Conservation (phyloP, 2,329 filamentous ascomycete species). For the Xylariaceae sp. region DNA sequence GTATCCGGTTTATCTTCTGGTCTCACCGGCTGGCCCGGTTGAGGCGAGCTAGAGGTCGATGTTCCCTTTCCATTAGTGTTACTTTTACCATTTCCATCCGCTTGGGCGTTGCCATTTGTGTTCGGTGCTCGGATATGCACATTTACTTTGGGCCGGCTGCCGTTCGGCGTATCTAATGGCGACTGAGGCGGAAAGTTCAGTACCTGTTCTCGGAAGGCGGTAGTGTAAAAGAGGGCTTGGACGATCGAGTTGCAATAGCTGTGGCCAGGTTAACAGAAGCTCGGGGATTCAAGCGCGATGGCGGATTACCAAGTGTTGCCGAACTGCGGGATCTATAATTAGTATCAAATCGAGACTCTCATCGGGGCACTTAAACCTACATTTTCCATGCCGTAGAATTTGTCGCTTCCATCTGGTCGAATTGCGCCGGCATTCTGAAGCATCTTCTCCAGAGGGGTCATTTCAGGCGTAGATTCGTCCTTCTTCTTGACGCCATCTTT, state of each 20-base stretch:
- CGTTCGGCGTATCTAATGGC: slow-evolving; percentile 63
- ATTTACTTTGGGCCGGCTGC: slow-evolving; percentile 49
- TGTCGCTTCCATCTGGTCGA: slow-evolving; percentile 85
- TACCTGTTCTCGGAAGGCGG: slow-evolving; percentile 87
- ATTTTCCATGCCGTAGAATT: slow-evolving; percentile 98
- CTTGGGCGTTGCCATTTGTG: slow-evolving; percentile 42
- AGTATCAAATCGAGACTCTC: slow-evolving; percentile 28
- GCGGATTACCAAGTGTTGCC: slow-evolving; percentile 83
- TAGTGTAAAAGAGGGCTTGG: slow-evolving; percentile 93
- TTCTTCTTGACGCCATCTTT: slow-evolving; percentile 51
- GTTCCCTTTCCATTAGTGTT: slow-evolving; percentile 49
- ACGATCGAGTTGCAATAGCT: slow-evolving; percentile 99
- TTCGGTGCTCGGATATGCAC: slow-evolving; percentile 54
- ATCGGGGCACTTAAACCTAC: slow-evolving; percentile 44
- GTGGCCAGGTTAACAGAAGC: slow-evolving; percentile 24
- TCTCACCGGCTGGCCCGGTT: slow-evolving; percentile 50
- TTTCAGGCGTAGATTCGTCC: slow-evolving; percentile 51
- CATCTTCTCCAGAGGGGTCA: slow-evolving; percentile 65
- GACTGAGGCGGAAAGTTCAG: slow-evolving; percentile 79
- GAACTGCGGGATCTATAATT: slow-evolving; percentile 56
- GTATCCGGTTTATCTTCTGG: slow-evolving; percentile 92
- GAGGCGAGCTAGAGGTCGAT: slow-evolving; percentile 48
- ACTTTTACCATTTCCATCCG: slow-evolving; percentile 45
- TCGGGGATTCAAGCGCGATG: slow-evolving; percentile 22
- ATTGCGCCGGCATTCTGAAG: slow-evolving; percentile 75